Evolutionary conservation across 257 asterid species (phyloP), one percentile per base, ranked within the genome.

Genomic region (Linderniella brevidens): DNA sequence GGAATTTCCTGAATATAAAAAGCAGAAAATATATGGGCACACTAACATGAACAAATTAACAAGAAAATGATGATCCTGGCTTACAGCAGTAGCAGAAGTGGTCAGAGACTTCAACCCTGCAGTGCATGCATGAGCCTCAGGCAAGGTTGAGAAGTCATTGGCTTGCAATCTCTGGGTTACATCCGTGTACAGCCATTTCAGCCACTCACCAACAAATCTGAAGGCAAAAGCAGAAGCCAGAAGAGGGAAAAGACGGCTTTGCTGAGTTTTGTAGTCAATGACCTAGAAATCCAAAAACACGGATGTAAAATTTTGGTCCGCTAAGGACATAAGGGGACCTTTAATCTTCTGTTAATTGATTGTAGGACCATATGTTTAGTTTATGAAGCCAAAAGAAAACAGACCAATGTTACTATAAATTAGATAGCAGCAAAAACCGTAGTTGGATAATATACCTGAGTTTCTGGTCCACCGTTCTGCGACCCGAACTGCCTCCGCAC

Each of bases 101-200:
- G 99, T 90, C 73, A 90, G 67, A 56, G 99, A 90, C 74, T 90
- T 90, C 84, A 90, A 69, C 60, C 99, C 99, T n/a, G 99, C 99
- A 44, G 99, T 90, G 70, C 99, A 90, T 53, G 99, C 94, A 68
- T 90, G 99, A 55, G 63, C 94, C 68, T 90, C 96, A 5, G 96
- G 94, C 86, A 90, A 66, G 43, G 94, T 90, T 41, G 96, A 75
- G 67, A 73, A 90, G 69, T 90, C 96, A 60, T 66, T 73, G 60
- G 79, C 82, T 63, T 76, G 80, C 69, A 90, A 65, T 60, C 82
- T 79, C 72, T 68, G 71, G 19, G 77, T 77, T 46, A 90, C 99
- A 74, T 90, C 99, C 25, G 57, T 72, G 82, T 90, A 85, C 48
- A 90, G 64, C 99, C 96, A 85, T 11, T 68, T 63, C 13, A 90